Evolutionary conservation across 345 rosid genomes (phyloP).

Genomic region (Populus nigra): DNA sequence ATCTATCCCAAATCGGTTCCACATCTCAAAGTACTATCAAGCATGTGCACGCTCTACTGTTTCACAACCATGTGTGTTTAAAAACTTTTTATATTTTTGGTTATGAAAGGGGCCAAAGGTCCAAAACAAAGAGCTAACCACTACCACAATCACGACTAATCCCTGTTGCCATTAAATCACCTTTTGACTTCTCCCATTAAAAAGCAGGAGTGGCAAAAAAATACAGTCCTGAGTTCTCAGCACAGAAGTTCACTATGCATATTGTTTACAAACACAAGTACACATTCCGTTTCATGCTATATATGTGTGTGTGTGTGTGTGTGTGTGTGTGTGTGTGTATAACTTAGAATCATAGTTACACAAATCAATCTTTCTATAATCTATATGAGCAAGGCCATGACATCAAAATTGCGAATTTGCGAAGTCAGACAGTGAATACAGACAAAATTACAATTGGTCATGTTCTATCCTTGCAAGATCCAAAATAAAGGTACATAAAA

Average conservation of each 20-base stretch:
- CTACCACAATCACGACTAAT: not conserved
- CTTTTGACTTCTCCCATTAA: not conserved
- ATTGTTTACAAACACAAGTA: not conserved
- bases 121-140: not conserved
- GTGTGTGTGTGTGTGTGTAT: too few relatives aligned
- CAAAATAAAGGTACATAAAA: not conserved
- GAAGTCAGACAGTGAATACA: not conserved
- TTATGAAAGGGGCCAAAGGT: not conserved
- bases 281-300: not conserved
- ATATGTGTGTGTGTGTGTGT: too few relatives aligned
- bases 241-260: not conserved
- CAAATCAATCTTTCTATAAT: not conserved
- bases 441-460: not conserved
- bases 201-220: not conserved
- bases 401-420: not conserved
- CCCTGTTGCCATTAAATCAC: not conserved
- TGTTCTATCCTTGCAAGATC: not conserved
- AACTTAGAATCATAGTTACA: not conserved
- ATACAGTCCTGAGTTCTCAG: not conserved
- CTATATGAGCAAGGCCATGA: not conserved
- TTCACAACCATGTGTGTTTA: not conserved
- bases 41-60: not conserved
- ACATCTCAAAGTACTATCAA: not conserved
- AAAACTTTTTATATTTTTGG: not conserved
- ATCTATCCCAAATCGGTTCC: not conserved